phyloP scores from a whole-genome alignment of 148 eudicot genomes.

The Tetragonia tetragonoides region DNA sequence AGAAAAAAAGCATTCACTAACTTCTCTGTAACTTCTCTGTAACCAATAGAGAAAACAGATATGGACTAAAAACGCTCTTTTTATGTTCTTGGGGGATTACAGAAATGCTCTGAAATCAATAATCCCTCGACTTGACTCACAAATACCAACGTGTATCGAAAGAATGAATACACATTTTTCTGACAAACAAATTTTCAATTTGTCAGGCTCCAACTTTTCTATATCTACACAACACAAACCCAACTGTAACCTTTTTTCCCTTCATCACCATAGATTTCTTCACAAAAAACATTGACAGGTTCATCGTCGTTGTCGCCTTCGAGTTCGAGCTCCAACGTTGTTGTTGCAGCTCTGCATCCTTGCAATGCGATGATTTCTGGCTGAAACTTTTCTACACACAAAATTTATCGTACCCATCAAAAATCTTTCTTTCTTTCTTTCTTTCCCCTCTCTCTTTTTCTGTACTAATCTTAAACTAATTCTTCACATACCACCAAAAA shows the following conservation, averaged over 20 bases:
- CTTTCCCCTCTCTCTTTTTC: neutral
- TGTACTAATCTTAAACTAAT: conserved; percentile 49
- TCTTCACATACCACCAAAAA: too few relatives aligned
- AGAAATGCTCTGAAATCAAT: conserved; percentile 26
- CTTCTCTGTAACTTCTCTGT: too few relatives aligned
- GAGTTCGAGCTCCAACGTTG: neutral
- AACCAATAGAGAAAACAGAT: too few relatives aligned
- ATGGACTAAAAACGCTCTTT: conserved; percentile 8
- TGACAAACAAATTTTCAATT: conserved; percentile 24
- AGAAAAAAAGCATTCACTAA: too few relatives aligned
- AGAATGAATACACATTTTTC: conserved; percentile 42
- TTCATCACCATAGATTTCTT: neutral
- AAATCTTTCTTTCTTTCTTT: conserved; percentile 15
- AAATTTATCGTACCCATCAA: conserved; percentile 25
- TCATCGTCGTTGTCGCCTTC: neutral
- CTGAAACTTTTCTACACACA: conserved; percentile 23
- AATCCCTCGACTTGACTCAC: conserved; percentile 32
- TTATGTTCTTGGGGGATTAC: conserved; percentile 47
- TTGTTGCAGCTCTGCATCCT: conserved; percentile 9
- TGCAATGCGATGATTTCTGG: conserved; percentile 1
- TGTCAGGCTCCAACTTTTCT: conserved; percentile 19
- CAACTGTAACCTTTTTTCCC: conserved; percentile 15
- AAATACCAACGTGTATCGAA: conserved; percentile 45
- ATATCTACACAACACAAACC: conserved; percentile 40
- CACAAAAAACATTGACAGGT: neutral